Percentiles rank a stretch among this genome's conserved stretches.
These are phyloP conservation scores for Tarenaya hassleriana DNA, from an alignment of 345 rosid species.

Conservation along the genomic window DNA sequence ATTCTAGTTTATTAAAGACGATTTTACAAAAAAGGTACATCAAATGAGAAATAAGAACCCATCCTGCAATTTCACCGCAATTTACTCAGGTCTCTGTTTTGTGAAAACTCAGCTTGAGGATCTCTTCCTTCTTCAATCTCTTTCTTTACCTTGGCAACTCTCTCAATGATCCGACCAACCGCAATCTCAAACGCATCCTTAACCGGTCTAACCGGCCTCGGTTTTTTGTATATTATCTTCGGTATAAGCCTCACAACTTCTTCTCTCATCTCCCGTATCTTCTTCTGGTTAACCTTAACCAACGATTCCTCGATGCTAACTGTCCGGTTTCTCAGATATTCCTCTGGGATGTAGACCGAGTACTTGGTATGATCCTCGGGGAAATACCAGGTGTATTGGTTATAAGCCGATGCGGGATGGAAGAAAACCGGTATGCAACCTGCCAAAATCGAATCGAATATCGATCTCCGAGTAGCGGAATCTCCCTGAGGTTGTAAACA, in stretches of 20 bases:
- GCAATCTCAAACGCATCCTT: slow-evolving; percentile 54
- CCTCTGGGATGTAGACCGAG: slow-evolving; percentile 40
- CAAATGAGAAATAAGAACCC: not conserved
- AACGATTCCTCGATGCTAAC: slow-evolving; percentile 22
- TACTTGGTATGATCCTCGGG: slow-evolving; percentile 39
- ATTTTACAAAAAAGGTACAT: not conserved
- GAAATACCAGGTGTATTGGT: slow-evolving; percentile 54
- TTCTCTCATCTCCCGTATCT: slow-evolving; percentile 35
- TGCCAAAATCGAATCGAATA: slow-evolving; percentile 49
- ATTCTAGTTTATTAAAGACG: no score
- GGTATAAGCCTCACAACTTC: slow-evolving; percentile 47
- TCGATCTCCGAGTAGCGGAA: slow-evolving; percentile 49
- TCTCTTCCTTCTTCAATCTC: slow-evolving; percentile 20
- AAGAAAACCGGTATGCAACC: slow-evolving; percentile 78
- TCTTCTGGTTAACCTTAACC: slow-evolving; percentile 17
- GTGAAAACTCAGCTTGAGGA: slow-evolving; percentile 24
- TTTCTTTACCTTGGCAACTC: slow-evolving; percentile 31
- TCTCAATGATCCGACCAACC: slow-evolving; percentile 30
- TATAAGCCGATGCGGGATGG: slow-evolving; percentile 41
- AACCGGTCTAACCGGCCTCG: slow-evolving; percentile 22
- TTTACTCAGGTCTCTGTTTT: slow-evolving; percentile 20
- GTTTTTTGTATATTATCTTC: slow-evolving; percentile 42
- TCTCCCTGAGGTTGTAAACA: slow-evolving; percentile 62
- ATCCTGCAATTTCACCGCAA: not conserved
- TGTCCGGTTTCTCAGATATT: slow-evolving; percentile 20